Evolutionary conservation across 768 basidiomycete genomes (phyloP), one percentile per base, ranked within the genome.

Genomic region (Neoboletus magnificus): DNA sequence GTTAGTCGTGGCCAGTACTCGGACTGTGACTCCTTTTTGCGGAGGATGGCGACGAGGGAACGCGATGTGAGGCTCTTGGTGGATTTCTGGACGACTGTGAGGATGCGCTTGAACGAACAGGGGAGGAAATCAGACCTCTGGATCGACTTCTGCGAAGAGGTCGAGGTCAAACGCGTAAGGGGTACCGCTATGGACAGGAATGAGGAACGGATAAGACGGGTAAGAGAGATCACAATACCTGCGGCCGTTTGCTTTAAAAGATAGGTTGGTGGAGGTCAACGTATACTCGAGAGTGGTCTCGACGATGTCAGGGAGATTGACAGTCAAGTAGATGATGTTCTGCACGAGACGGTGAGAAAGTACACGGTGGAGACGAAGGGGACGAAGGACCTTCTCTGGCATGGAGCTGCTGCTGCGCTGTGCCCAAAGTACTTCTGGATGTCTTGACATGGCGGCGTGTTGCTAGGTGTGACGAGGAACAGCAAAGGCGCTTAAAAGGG

Each of bases 1-100:
- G 91, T 93, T 49, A 98, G 77, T 55, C 95, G 83, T 25, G 92
- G 91, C 96, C 96, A 98, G 73, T 82, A 98, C 62, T 93, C 96
- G 15, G 74, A 69, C 67, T 86, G 74, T 30, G 70, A 65, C 54
- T 85, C 84, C 71, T 93, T 92, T 76, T 98, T 98, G 71, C 85
- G 86, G 52, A 98, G 77, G 46, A 86, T 74, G 43, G 86, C 76
- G 60, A 72, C 66, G 45, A 98, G 71, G 37, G 83, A 79, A 55
- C 96, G 91, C 40, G 85, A 82, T 4, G 80, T 75, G 75, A 50
- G 86, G 84, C 73, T 83, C 73, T 82, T 86, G 12, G 65, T 46
- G 37, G 47, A 63, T 62, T 32, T 13, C 66, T 73, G 39, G 5
- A 40, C 13, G n/a, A 5, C 20, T 33, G 58, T 55, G 45, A 60